A percentile compares a stretch with the other conserved stretches of the same genome.
Conservation (phyloP, 176 grass and related monocot genomes). For the Carex kokanica region DNA sequence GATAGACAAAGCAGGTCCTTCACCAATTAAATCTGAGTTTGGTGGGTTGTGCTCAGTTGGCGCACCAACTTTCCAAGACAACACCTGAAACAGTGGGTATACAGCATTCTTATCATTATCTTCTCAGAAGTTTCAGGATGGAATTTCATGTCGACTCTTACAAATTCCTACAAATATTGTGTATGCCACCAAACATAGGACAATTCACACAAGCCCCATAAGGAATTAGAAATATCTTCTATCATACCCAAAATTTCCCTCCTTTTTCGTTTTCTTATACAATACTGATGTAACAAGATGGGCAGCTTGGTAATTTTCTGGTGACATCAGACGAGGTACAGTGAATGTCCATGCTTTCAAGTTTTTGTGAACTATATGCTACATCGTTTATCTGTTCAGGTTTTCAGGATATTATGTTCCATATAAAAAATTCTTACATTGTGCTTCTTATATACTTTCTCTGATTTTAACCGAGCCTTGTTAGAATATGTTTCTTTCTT, state of each 20-base stretch:
- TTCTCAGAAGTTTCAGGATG: not conserved
- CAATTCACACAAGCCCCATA: not conserved
- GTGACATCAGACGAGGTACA: not conserved
- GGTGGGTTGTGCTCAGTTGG: slow-evolving; percentile 58
- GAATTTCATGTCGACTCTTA: not conserved
- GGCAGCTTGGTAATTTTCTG: slow-evolving; percentile 1
- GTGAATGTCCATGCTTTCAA: not conserved
- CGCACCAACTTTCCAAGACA: slow-evolving; percentile 74
- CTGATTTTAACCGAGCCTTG: not conserved
- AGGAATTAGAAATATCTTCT: not conserved
- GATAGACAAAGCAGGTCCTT: slow-evolving; percentile 75
- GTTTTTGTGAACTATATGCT: not conserved
- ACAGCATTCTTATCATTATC: not conserved
- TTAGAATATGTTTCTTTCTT: not conserved
- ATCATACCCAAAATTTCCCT: not conserved
- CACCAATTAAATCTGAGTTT: slow-evolving; percentile 76
- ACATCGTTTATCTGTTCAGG: not conserved
- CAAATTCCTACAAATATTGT: not conserved
- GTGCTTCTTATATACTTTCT: not conserved
- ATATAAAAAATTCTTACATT: not conserved
- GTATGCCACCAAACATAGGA: not conserved
- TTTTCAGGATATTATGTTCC: not conserved
- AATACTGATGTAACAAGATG: not conserved
- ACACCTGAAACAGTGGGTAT: slow-evolving; percentile 49
- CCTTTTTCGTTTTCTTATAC: not conserved